Percentiles rank a stretch among this genome's conserved stretches.
Conservation (phyloP, 352 stramenopile genomes). For the Phytophthora tubulina region DNA sequence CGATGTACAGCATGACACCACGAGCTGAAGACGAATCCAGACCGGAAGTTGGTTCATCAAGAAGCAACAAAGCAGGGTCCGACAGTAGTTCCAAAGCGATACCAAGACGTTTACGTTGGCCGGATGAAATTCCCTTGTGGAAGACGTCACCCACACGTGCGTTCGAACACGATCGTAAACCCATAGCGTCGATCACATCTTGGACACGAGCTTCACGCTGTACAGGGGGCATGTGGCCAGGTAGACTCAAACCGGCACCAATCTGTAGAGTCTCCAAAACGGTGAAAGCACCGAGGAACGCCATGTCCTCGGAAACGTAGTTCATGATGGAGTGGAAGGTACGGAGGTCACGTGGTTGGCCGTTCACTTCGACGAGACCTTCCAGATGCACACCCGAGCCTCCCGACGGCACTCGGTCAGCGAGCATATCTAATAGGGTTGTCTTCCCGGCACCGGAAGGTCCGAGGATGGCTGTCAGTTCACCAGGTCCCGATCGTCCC, state of each 20-base stretch:
- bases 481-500: slow-evolving; percentile 65
- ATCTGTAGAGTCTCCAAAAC: slow-evolving; percentile 83
- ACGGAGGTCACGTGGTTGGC: slow-evolving; percentile 48
- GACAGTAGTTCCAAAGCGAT: slow-evolving; percentile 96
- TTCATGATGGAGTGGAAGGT: slow-evolving; percentile 70
- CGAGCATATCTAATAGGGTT: slow-evolving; percentile 75
- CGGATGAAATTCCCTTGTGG: slow-evolving; percentile 86
- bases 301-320: slow-evolving; percentile 79
- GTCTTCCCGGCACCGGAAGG: slow-evolving; percentile 76
- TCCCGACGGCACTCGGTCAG: slow-evolving; percentile 55
- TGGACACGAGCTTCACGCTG: slow-evolving; percentile 70
- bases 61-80: slow-evolving; percentile 94
- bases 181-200: slow-evolving; percentile 80
- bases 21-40: slow-evolving; percentile 92
- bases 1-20: slow-evolving; percentile 88
- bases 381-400: slow-evolving; percentile 48
- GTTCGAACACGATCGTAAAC: slow-evolving; percentile 61
- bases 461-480: slow-evolving; percentile 79
- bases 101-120: slow-evolving; percentile 93
- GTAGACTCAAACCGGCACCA: slow-evolving; percentile 64
- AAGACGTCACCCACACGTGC: slow-evolving; percentile 90
- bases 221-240: slow-evolving; percentile 54
- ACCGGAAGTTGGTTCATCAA: slow-evolving; percentile 95
- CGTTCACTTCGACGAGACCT: slow-evolving; percentile 72
- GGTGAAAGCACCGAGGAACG: slow-evolving; percentile 75